Base-by-base conservation (phyloP, 2,329 filamentous ascomycete genomes). In the Pseudocercospora fuligena region DNA sequence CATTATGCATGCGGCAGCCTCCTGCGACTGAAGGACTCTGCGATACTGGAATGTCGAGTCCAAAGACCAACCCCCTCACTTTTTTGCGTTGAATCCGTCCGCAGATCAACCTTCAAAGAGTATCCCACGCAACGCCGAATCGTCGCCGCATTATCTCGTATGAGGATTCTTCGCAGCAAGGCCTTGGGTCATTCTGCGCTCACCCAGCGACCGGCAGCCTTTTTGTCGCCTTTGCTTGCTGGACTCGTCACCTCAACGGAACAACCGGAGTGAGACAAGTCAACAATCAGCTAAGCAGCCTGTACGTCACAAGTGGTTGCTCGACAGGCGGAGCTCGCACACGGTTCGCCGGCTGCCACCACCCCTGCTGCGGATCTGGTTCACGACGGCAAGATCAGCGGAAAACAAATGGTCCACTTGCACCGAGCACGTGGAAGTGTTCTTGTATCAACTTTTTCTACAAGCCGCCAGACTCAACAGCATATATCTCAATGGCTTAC, bases 1-100 rank as follows among this genome's bases (percentile, higher is more conserved):
- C 72, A 74, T 66, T 9, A 21, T 56, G 53, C 53, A 56, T 33
- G 53, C 53, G 53, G 53, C 53, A 33, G 53, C 47, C 47, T 51
- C 9, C 21, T 51, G 14, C 46, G 12, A 46, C 56, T 27, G 54
- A 29, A 63, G 33, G 16, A 36, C 16, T 36, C 12, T 36, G 33
- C 33, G 33, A 36, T 36, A 12, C 12, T 36, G 12, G 33, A 49
- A 57, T 19, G 57, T 23, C 57, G 57, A 60, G 58, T n/a, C 23
- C 23, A 23, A 12, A 60, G 40, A 3, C 4, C 43, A n/a, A 33
- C 12, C 19, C 19, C 43, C 27, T 61, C 47, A 51, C 43, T 53
- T 25, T 31, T 21, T 23, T 23, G 27, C 16, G 47, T 23, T 51
- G 56, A 33, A 23, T 31, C 25, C 51, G 27, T 56, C 25, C 31